phyloP scores from a whole-genome alignment of 2,329 filamentous ascomycete species.

The Aspergillus candidus region DNA sequence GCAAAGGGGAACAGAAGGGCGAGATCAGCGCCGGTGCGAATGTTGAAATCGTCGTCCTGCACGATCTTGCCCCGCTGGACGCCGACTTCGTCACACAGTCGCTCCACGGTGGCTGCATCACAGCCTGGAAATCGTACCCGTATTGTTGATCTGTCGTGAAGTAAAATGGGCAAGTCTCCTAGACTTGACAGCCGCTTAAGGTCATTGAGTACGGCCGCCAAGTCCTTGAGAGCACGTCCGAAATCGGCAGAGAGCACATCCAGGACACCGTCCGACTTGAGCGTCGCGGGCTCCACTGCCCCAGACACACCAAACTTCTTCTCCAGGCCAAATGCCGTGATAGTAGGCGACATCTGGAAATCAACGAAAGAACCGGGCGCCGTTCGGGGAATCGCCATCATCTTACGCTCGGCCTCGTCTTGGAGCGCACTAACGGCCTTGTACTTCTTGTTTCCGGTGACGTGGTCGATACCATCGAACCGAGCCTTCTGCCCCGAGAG shows the following conservation, averaged over 20 bases:
- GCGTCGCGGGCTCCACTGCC: conserved; percentile 48
- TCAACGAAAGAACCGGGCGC: conserved; percentile 77
- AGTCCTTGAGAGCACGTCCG: conserved; percentile 74
- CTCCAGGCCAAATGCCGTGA: conserved; percentile 66
- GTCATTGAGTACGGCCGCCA: conserved; percentile 73
- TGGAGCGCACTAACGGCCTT: conserved; percentile 69
- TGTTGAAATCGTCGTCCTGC: conserved; percentile 72
- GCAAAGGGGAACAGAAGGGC: conserved; percentile 84
- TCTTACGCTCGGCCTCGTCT: conserved; percentile 63
- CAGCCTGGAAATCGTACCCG: conserved; percentile 88
- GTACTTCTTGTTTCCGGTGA: conserved; percentile 70
- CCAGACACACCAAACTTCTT: conserved; percentile 21
- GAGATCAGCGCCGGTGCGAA: conserved; percentile 60
- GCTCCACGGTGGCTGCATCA: conserved; percentile 73
- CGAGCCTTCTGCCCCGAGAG: conserved; percentile 84
- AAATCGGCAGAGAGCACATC: conserved; percentile 85
- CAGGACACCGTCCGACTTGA: conserved; percentile 78
- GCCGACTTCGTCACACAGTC: conserved; percentile 79
- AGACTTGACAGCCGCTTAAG: conserved; percentile 68
- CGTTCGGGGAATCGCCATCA: conserved; percentile 49
- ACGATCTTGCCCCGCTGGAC: conserved; percentile 70
- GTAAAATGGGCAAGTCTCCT: conserved; percentile 75
- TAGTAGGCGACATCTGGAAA: conserved; percentile 79
- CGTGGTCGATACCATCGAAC: conserved; percentile 68
- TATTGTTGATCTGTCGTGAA: conserved; percentile 62